Conservation (phyloP, 768 basidiomycete genomes). For the Pholiota conissans region DNA sequence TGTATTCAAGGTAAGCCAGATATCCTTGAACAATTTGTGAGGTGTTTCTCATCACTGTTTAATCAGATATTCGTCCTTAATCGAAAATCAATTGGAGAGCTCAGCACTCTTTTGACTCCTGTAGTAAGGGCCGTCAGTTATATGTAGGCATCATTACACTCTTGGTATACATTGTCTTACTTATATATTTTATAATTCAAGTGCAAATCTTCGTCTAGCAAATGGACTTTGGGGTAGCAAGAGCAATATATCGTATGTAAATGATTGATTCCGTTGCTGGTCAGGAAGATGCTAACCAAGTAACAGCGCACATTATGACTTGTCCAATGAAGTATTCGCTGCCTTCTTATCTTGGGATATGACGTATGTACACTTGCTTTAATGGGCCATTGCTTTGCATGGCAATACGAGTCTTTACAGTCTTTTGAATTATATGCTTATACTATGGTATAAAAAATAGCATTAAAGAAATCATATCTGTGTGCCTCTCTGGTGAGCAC, state of each 20-base stretch:
- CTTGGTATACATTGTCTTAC: background rate
- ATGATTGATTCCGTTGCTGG: background rate
- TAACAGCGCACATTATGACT: constrained; percentile 11
- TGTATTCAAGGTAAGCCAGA: constrained; percentile 6
- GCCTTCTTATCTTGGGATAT: constrained; percentile 14
- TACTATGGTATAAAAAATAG: too few species aligned
- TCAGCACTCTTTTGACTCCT: constrained; percentile 4
- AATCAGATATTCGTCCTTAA: constrained; percentile 16
- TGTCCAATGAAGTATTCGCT: constrained; percentile 14
- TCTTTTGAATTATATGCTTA: too few species aligned
- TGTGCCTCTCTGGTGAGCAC: too few species aligned
- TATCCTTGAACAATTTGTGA: too few species aligned
- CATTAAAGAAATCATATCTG: too few species aligned
- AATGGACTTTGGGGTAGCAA: constrained; percentile 12
- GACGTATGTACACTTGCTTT: constrained; percentile 13
- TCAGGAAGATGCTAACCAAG: background rate
- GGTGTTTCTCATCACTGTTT: too few species aligned
- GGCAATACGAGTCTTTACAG: too few species aligned
- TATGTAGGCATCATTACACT: background rate
- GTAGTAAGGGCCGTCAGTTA: constrained; percentile 8
- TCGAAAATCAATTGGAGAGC: constrained; percentile 7
- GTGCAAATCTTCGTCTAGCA: constrained; percentile 8
- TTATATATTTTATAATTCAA: background rate
- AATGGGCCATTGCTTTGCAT: too few species aligned
- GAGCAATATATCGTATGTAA: constrained; percentile 13